Evolutionary conservation across 345 rosid genomes (phyloP), one percentile per base, ranked within the genome.

Genomic region (Mangifera indica): DNA sequence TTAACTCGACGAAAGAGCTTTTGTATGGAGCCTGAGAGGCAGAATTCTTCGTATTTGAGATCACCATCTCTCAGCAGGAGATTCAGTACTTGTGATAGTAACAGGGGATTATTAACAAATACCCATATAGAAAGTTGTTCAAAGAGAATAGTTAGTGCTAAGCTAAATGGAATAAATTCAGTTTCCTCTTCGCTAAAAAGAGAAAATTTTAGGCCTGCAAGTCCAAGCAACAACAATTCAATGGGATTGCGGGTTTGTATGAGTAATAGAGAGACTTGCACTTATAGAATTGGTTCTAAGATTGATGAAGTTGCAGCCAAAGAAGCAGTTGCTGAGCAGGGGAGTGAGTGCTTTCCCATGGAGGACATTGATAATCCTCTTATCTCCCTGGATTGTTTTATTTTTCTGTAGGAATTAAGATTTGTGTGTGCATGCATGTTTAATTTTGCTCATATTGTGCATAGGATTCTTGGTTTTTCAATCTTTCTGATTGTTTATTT

Each of bases 311-410:
- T 71, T 45, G 82, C 81, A 1, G 79, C 72, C 24, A 75, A 67
- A 32, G 79, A 85, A 74, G 91, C 84, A 3, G 4, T 81, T 6
- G 69, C 78, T 70, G 72, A 70, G 20, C 58, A 77, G 11, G 75
- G 57, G 48, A 45, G 52, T 4, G 87, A 71, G 54, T 65, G 81
- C 22, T 11, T 72, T 62, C 42, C 74, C 0, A 65, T 81, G 70
- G 97, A 91, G 76, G 93, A 91, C 67, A 68, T 91, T 2, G 86
- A 84, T 20, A 91, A 87, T 62, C 98, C 97, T 73, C 83, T 85
- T 24, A 89, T 93, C 69, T 89, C 96, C 74, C 83, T 93, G 84
- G 98, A 93, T 82, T 93, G 98, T 74, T 93, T 91, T 76, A 91
- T 93, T 64, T 93, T 93, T 78, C 85, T 93, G 22, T 89, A 83